phyloP scores from a whole-genome alignment of 2,329 filamentous ascomycete species.

The Emmonsiellopsis sp. region DNA sequence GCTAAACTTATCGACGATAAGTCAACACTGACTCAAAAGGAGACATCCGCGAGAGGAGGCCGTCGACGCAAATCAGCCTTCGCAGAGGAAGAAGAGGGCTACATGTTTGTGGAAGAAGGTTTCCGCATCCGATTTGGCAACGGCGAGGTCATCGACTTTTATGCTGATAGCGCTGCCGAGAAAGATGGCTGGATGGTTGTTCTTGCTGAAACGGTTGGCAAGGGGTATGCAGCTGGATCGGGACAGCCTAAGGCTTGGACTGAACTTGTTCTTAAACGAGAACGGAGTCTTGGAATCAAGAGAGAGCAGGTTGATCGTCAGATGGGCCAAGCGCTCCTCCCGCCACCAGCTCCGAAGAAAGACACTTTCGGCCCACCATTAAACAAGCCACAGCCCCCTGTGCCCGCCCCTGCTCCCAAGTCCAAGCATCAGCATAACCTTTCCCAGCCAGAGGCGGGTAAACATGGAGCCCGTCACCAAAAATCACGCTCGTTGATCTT shows the following conservation, averaged over 20 bases:
- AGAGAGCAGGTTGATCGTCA: slow-evolving; percentile 16
- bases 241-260: slow-evolving; percentile 48
- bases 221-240: slow-evolving; percentile 35
- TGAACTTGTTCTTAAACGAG: slow-evolving; percentile 47
- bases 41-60: slow-evolving; percentile 65
- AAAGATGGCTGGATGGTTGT: slow-evolving; percentile 95
- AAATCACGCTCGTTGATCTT: slow-evolving; percentile 35
- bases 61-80: slow-evolving; percentile 87
- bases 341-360: slow-evolving; percentile 18
- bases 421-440: slow-evolving; percentile 31
- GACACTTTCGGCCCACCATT: slow-evolving; percentile 17
- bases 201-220: slow-evolving; percentile 60
- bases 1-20: slow-evolving; percentile 90
- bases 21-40: slow-evolving; percentile 69
- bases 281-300: slow-evolving; percentile 27
- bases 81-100: slow-evolving; percentile 95
- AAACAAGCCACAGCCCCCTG: slow-evolving; percentile 21
- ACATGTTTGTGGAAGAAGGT: slow-evolving; percentile 98
- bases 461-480: slow-evolving; percentile 25
- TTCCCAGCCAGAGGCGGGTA: slow-evolving; percentile 29
- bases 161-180: slow-evolving; percentile 76
- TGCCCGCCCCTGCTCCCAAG: slow-evolving; percentile 16
- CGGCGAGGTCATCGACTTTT: slow-evolving; percentile 96
- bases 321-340: slow-evolving; percentile 5
- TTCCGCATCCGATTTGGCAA: slow-evolving; percentile 99